Percentiles rank a stretch among this genome's conserved stretches.
phyloP scores from a whole-genome alignment of 2,329 filamentous ascomycete genomes.

The Zymoseptoria ardabiliae region DNA sequence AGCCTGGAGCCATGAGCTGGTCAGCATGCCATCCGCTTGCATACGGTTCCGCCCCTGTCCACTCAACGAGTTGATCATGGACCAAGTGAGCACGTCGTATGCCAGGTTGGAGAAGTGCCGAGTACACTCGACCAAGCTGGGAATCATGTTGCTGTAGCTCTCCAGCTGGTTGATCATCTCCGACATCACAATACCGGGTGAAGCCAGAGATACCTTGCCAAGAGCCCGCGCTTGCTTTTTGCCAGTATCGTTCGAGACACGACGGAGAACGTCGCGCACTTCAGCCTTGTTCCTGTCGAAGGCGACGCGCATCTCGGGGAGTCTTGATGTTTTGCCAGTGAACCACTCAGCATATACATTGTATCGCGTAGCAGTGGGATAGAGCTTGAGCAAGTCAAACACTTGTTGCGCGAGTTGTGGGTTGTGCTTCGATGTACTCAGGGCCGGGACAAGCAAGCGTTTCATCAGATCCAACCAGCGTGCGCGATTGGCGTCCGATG shows the following conservation, averaged over 20 bases:
- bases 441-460: constrained; percentile 74
- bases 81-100: constrained; percentile 91
- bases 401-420: constrained; percentile 78
- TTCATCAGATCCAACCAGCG: constrained; percentile 83
- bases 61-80: constrained; percentile 66
- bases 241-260: constrained; percentile 80
- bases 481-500: constrained; percentile 59
- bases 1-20: constrained; percentile 86
- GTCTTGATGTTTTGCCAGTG: constrained; percentile 61
- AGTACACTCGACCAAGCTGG: constrained; percentile 88
- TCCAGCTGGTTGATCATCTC: constrained; percentile 87
- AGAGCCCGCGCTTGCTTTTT: constrained; percentile 78
- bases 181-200: constrained; percentile 84
- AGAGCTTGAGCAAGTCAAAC: constrained; percentile 73
- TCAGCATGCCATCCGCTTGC: constrained; percentile 63
- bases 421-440: constrained; percentile 81
- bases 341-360: constrained; percentile 93
- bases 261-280: constrained; percentile 79
- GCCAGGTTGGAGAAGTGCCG: constrained; percentile 88
- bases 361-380: constrained; percentile 69
- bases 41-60: constrained; percentile 51
- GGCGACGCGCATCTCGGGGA: constrained; percentile 68
- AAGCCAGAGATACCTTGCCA: constrained; percentile 85
- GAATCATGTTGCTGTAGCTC: constrained; percentile 88
- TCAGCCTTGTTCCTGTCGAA: constrained; percentile 71